These are phyloP conservation scores for Galeopsis tetrahit DNA, from an alignment of 257 asterid genomes.

Conservation along the genomic window DNA sequence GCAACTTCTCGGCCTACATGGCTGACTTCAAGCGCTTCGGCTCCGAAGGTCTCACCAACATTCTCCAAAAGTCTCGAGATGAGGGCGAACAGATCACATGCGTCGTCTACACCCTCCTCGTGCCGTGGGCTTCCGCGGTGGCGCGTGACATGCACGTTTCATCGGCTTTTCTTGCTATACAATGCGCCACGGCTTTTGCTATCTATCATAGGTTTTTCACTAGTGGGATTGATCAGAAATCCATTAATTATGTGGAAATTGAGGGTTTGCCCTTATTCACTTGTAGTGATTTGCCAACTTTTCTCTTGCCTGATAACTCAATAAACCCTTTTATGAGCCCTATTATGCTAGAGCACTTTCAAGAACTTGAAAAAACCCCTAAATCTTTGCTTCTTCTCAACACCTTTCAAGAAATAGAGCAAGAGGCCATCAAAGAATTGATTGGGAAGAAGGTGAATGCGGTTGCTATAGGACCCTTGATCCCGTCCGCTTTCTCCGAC, in stretches of 20 bases:
- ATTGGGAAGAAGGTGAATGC: constrained; percentile 33
- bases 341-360: constrained; percentile 47
- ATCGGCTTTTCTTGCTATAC: constrained; percentile 54
- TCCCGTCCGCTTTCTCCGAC: constrained; percentile 50
- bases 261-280: constrained; percentile 50
- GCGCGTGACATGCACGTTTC: constrained; percentile 51
- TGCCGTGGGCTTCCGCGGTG: constrained; percentile 57
- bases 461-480: constrained; percentile 56
- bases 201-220: constrained; percentile 47
- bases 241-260: constrained; percentile 30
- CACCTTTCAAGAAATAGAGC: constrained; percentile 57
- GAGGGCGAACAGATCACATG: constrained; percentile 45
- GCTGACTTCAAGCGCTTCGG: constrained; percentile 33
- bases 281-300: constrained; percentile 45
- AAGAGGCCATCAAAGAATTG: constrained; percentile 35
- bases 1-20: constrained; percentile 10
- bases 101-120: constrained; percentile 46
- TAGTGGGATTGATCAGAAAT: background rate
- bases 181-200: constrained; percentile 54
- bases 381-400: constrained; percentile 49
- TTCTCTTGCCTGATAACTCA: constrained; percentile 38
- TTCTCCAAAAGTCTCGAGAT: constrained; percentile 21
- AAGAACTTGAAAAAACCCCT: constrained; percentile 41
- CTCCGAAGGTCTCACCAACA: constrained; percentile 24
- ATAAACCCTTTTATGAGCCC: constrained; percentile 22